A percentile compares a stretch with the other conserved stretches of the same genome.
Conservation (phyloP, 2,329 filamentous ascomycete species). For the Cladophialophora bantiana region DNA sequence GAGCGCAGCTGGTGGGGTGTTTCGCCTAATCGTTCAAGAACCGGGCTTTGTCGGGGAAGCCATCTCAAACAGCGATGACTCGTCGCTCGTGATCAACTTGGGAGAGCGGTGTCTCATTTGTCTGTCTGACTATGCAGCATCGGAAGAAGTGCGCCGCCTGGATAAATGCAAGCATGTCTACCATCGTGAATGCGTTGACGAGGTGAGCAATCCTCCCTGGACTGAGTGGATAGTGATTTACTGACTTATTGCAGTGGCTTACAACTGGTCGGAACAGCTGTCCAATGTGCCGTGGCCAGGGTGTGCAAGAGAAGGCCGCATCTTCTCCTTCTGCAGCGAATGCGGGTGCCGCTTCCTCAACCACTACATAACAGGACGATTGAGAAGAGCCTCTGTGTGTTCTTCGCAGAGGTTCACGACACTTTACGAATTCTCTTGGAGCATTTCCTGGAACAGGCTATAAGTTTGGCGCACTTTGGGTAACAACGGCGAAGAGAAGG, state of each 20-base stretch:
- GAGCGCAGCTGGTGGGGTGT: slow-evolving; percentile 67
- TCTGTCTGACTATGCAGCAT: slow-evolving; percentile 68
- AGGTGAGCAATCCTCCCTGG: slow-evolving; percentile 57
- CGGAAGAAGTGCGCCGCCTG: slow-evolving; percentile 67
- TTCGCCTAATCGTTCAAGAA: slow-evolving; percentile 56
- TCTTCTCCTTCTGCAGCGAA: slow-evolving; percentile 20
- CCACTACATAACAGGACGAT: slow-evolving; percentile 16
- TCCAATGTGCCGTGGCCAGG: slow-evolving; percentile 66
- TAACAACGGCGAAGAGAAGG: slow-evolving; percentile 14
- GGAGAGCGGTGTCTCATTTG: slow-evolving; percentile 70
- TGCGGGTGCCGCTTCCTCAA: slow-evolving; percentile 17
- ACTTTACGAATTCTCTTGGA: slow-evolving; percentile 31
- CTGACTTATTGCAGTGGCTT: slow-evolving; percentile 64
- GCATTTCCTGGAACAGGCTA: slow-evolving; percentile 18
- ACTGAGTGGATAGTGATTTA: slow-evolving; percentile 14
- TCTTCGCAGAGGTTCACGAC: slow-evolving; percentile 17
- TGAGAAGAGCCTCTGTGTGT: not conserved
- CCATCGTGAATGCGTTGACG: slow-evolving; percentile 73
- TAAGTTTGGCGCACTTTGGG: slow-evolving; percentile 26
- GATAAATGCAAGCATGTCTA: slow-evolving; percentile 71
- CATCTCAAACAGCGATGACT: slow-evolving; percentile 47
- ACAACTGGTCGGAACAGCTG: slow-evolving; percentile 71
- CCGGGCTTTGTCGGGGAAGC: slow-evolving; percentile 57
- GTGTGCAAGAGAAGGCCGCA: slow-evolving; percentile 56
- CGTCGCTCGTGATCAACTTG: slow-evolving; percentile 46